A percentile compares a stretch with the other conserved stretches of the same genome.
Conservation (phyloP, 768 basidiomycete species). For the Lentinula edodes region DNA sequence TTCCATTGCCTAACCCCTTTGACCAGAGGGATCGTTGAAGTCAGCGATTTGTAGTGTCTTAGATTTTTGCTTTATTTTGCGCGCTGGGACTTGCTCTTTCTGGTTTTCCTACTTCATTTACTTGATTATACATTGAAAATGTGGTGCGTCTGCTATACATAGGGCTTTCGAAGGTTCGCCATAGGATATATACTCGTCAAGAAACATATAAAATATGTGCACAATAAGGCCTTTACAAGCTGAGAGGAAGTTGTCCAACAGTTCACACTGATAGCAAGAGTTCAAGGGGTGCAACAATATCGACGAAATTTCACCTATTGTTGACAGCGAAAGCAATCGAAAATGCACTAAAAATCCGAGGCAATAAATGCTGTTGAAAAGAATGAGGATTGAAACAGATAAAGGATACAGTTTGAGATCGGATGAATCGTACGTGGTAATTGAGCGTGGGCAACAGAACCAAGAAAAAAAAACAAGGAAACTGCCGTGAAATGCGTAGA, state of each 20-base stretch:
- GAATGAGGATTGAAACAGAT: background rate
- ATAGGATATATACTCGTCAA: too few relatives aligned
- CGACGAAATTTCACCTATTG: background rate
- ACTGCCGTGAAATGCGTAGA: background rate
- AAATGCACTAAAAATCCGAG: background rate
- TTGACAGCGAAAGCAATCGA: background rate
- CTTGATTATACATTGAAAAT: too few relatives aligned
- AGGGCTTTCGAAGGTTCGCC: too few relatives aligned
- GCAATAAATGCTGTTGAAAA: constrained; percentile 1
- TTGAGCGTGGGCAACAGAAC: background rate
- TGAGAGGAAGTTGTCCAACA: background rate
- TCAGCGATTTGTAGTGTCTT: background rate
- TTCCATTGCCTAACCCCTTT: background rate
- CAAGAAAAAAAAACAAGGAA: background rate
- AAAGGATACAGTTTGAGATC: constrained; percentile 3
- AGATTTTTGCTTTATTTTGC: background rate
- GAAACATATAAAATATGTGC: background rate
- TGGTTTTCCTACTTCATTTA: background rate
- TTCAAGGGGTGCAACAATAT: background rate
- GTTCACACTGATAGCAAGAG: background rate
- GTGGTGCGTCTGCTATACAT: too few relatives aligned
- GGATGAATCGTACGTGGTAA: background rate
- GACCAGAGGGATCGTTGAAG: background rate
- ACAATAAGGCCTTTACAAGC: background rate
- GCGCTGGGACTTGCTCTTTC: background rate